Base-by-base conservation (phyloP, 2,329 filamentous ascomycete species). In the Mycocentrospora acerina region DNA sequence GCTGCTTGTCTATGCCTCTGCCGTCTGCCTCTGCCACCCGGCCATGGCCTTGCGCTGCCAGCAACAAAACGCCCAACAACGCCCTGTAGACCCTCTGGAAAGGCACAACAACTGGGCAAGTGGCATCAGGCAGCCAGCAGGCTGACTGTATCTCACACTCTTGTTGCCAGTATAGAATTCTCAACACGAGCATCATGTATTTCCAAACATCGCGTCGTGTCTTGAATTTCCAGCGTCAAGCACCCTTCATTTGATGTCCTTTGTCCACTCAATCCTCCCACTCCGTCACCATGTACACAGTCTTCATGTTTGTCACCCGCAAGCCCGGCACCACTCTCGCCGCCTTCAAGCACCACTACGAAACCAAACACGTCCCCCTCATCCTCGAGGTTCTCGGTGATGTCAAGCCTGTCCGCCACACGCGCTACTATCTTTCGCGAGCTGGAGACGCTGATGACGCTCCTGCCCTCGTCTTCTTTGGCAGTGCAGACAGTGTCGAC, bases 321-420 rank as follows among this genome's bases (percentile, higher is more conserved):
- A 54, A 48, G 25, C 48, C 48, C 12, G 39, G 38, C 42, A 37
- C 53, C 29, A 43, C 35, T 16, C 30, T 51, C 19, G 37, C 42
- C 30, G 40, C 35, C 7, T 60, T 60, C 42, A 44, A 53, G 38
- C 25, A 51, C 35, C 49, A 59, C 34, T 58, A 48, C 39, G 57
- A 60, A 32, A 50, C 44, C 12, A 44, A 32, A 6, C 51, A 59
- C 22, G 13, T 60, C 11, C 54, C 53, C 3, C 49, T 60, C 19
- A 35, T 59, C 14, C 48, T 57, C 14, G 31, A 39, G 7, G 27
- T 52, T 10, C 44, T 57, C n/a, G 48, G 49, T 5, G 34, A 50
- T 24, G 40, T 43, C 10, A 50, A 53, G 22, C 55, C 57, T 3
- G 34, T 55, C 5, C 46, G 49, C 14, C 47, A 60, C 29, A 52